Percentiles rank a stretch among this genome's conserved stretches.
phyloP scores from a whole-genome alignment of 345 rosid genomes.

The Ailanthus altissimus region DNA sequence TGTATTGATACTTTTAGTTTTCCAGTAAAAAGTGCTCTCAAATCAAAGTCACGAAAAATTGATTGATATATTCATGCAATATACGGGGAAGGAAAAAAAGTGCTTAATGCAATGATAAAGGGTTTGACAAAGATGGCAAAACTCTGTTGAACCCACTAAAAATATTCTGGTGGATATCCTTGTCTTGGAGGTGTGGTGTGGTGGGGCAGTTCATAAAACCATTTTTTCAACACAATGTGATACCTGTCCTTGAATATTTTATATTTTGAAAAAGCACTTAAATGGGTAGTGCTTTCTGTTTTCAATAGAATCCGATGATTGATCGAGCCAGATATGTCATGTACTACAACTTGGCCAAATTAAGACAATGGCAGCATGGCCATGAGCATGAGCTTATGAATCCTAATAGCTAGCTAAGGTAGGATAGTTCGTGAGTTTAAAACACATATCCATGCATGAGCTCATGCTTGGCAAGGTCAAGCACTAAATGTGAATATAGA shows the following conservation, averaged over 20 bases:
- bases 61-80: slow-evolving; percentile 4
- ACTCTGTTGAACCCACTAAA: not conserved
- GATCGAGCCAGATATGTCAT: too few relatives aligned
- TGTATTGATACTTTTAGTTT: not conserved
- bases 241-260: not conserved
- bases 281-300: not conserved
- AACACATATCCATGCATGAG: too few relatives aligned
- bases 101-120: slow-evolving; percentile 8
- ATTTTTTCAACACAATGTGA: not conserved
- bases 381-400: too few relatives aligned
- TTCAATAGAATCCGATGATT: not conserved
- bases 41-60: not conserved
- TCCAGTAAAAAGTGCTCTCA: not conserved
- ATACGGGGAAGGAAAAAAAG: not conserved
- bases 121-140: slow-evolving; percentile 4
- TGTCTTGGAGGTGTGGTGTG: slow-evolving; percentile 4
- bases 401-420: too few relatives aligned
- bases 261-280: not conserved
- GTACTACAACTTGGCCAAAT: too few relatives aligned
- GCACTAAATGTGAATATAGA: too few relatives aligned
- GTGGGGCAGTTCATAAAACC: slow-evolving; percentile 16
- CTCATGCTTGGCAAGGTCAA: too few relatives aligned
- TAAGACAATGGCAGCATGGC: too few relatives aligned
- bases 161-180: slow-evolving; percentile 12
- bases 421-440: too few relatives aligned